phyloP scores from a whole-genome alignment of 495 filamentous ascomycete genomes.

The Filosporella fistucella region DNA sequence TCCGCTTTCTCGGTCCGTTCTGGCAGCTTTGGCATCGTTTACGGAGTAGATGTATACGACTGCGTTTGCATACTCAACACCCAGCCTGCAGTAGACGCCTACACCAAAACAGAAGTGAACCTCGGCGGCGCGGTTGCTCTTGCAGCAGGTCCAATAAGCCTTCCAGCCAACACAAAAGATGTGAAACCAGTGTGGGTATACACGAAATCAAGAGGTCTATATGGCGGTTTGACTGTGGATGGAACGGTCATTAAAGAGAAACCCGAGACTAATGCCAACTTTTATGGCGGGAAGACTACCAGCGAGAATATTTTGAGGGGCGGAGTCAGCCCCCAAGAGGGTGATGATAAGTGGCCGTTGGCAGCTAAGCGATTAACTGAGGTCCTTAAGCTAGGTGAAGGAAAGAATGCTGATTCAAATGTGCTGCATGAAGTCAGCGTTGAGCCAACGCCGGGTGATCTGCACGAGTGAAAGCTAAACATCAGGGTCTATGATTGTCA shows the following conservation, averaged over 20 bases:
- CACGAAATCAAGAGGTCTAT: conserved; percentile 77
- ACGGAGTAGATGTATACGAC: conserved; percentile 88
- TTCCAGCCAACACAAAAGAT: conserved; percentile 25
- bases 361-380: conserved; percentile 60
- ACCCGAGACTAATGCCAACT: conserved; percentile 79
- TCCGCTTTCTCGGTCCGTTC: conserved; percentile 84
- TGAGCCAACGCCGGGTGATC: no score
- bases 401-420: no score
- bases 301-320: conserved; percentile 75
- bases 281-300: conserved; percentile 66
- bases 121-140: conserved; percentile 73
- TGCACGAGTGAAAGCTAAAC: no score
- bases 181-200: conserved; percentile 69
- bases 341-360: conserved; percentile 32
- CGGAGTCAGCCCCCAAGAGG: conserved; percentile 55
- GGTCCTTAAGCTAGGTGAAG: conserved; percentile 79
- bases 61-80: conserved; percentile 86
- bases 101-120: conserved; percentile 67
- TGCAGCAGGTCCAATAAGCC: conserved; percentile 68
- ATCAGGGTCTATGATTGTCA: no score
- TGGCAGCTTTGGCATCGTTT: conserved; percentile 72
- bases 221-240: conserved; percentile 75
- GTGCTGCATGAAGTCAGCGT: no score
- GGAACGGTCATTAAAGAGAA: conserved; percentile 80
- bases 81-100: conserved; percentile 67